Evolutionary conservation across 2,329 filamentous ascomycete genomes (phyloP).

Genomic region (Lachnellula arida): DNA sequence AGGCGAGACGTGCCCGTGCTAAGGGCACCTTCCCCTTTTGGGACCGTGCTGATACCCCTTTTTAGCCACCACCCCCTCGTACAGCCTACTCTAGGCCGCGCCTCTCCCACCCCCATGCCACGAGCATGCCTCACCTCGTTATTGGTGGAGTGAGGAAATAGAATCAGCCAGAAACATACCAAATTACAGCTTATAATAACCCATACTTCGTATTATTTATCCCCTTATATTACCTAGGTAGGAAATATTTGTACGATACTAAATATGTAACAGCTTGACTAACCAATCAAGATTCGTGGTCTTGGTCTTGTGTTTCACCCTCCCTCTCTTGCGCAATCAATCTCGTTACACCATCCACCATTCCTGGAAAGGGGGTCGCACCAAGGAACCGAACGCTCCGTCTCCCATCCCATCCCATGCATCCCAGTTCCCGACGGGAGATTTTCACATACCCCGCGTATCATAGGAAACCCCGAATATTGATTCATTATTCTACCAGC

Average conservation of each 20-base stretch:
- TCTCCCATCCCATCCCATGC: background rate
- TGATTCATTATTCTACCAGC: background rate
- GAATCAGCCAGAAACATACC: too few relatives aligned
- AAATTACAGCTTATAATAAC: too few relatives aligned
- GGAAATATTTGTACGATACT: too few relatives aligned
- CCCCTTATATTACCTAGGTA: too few relatives aligned
- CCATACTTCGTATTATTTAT: too few relatives aligned
- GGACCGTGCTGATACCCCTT: background rate
- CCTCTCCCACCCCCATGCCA: background rate
- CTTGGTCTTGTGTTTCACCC: background rate
- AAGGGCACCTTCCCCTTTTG: conserved; percentile 3
- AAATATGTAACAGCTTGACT: too few relatives aligned
- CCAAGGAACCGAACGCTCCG: background rate
- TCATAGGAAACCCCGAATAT: background rate
- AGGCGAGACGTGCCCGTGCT: conserved; percentile 10
- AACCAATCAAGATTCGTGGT: too few relatives aligned
- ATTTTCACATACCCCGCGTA: background rate
- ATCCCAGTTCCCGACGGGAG: background rate
- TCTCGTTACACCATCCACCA: background rate
- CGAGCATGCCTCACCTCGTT: background rate
- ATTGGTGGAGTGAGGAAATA: too few relatives aligned
- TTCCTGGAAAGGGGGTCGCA: background rate
- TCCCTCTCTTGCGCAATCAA: background rate
- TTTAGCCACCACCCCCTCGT: too few relatives aligned
- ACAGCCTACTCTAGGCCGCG: background rate